Base-by-base conservation (phyloP, 2,329 filamentous ascomycete genomes). In the Microdochium trichocladiopsis region DNA sequence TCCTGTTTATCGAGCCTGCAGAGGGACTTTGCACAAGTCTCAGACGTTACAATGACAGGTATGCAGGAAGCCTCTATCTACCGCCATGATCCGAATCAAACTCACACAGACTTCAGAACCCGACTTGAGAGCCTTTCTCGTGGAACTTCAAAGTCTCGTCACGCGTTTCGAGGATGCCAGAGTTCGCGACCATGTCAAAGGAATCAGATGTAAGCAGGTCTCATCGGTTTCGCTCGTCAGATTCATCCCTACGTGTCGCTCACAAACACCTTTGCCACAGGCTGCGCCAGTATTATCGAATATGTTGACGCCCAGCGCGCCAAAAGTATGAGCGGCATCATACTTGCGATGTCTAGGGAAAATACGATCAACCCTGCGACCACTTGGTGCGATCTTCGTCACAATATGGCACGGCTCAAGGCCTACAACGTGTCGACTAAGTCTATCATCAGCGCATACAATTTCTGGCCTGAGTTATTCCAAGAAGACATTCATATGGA, bases 401-500 rank as follows among this genome's bases (percentile, higher is more conserved):
- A 69, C 28, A 54, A 45, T 12, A 8, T 66, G 9, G 58, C 57
- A 14, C 62, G 66, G 0, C 57, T 68, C 0, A 49, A 51, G 1
- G 58, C 59, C 6, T 68, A 66, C 37, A 48, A 58, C 2, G 49
- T 47, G 5, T 56, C 57, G 0, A 54, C 60, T 0, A 21, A 55
- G 4, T 54, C 50, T 1, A 56, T 69, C 0, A 52, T 64, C 6
- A 41, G 56, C 2, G 58, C 61, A 0, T 53, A 58, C 14, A 9
- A 25, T 0, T 50, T 54, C 3, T 70, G 66, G 62, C 61, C 62
- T 0, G 54, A 55, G 3, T 53, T 72, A 0, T 72, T 71, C 9
- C n/a, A n/a, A n/a, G 51, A 61, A 4, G 61, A 66, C 11, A 56
- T 67, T 23, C 48, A 56, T 2, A 57, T 73, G 6, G 55, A 54